phyloP scores from a whole-genome alignment of 306 rosid genomes.

The Castanopsis chinensis region DNA sequence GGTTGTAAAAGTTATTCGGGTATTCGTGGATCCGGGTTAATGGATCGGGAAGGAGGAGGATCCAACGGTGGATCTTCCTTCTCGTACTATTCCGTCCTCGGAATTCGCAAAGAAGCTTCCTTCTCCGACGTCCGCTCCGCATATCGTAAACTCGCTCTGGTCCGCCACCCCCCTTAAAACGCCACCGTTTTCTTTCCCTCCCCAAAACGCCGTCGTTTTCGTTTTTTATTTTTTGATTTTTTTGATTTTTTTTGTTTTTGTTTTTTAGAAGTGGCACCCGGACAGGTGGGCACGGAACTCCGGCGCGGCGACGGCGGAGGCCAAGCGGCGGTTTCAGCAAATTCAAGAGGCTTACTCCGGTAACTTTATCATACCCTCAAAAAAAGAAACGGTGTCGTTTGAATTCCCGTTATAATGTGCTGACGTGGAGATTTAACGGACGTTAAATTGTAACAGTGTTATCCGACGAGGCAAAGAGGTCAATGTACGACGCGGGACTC shows the following conservation, averaged over 20 bases:
- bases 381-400: background rate
- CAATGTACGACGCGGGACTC: slow-evolving; percentile 90
- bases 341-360: slow-evolving; percentile 96
- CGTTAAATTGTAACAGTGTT: slow-evolving; percentile 51
- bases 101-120: slow-evolving; percentile 82
- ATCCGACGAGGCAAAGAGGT: slow-evolving; percentile 78
- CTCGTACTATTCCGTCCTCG: slow-evolving; percentile 73
- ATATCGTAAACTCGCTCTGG: slow-evolving; percentile 91
- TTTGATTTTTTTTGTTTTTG: too few species aligned
- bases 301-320: slow-evolving; percentile 63
- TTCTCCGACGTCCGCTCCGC: slow-evolving; percentile 85
- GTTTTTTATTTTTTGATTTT: background rate
- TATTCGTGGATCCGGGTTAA: slow-evolving; percentile 13
- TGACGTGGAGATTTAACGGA: background rate
- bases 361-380: slow-evolving; percentile 1
- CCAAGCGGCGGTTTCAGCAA: slow-evolving; percentile 84
- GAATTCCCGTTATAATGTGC: background rate
- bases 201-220: background rate
- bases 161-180: slow-evolving; percentile 2
- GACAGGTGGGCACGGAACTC: slow-evolving; percentile 66
- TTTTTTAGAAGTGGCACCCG: slow-evolving; percentile 84
- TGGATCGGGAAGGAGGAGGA: slow-evolving; percentile 88
- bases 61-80: slow-evolving; percentile 79
- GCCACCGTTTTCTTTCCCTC: slow-evolving; percentile 1
- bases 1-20: background rate